phyloP scores from a whole-genome alignment of 176 grass and related monocot genomes.

The Rhynchospora tenuis region DNA sequence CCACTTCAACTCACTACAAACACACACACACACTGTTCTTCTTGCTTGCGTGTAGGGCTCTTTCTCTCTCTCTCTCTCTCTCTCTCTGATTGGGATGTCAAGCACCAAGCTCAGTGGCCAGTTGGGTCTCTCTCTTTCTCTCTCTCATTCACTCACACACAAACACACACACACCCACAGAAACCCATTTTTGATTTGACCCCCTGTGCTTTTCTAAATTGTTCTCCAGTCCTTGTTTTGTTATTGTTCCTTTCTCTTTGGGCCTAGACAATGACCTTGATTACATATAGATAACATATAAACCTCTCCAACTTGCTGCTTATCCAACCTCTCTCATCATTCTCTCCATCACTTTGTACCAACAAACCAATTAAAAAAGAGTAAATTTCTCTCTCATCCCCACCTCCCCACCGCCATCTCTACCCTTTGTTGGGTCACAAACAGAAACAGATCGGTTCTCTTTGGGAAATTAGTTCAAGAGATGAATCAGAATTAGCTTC shows the following conservation, averaged over 20 bases:
- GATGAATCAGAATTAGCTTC: not conserved
- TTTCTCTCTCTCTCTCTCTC: not conserved
- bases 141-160: not conserved
- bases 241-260: constrained; percentile 26
- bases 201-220: constrained; percentile 15
- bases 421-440: constrained; percentile 7
- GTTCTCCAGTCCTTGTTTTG: not conserved
- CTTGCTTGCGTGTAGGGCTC: constrained; percentile 17
- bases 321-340: constrained; percentile 28
- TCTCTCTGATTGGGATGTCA: constrained; percentile 24
- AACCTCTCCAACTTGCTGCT: constrained; percentile 24
- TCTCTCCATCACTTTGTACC: constrained; percentile 18
- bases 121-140: not conserved
- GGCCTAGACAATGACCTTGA: constrained; percentile 11
- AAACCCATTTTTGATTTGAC: not conserved
- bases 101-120: constrained; percentile 19
- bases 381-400: constrained; percentile 6
- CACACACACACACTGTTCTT: not conserved
- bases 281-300: constrained; percentile 13
- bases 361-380: constrained; percentile 19
- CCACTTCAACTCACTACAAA: not conserved
- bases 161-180: not conserved
- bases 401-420: not conserved
- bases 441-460: constrained; percentile 1
- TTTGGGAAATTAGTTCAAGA: constrained; percentile 16